These are phyloP conservation scores for Cladosporium phlei DNA, from an alignment of 2,329 filamentous ascomycete genomes.

Conservation along the genomic window DNA sequence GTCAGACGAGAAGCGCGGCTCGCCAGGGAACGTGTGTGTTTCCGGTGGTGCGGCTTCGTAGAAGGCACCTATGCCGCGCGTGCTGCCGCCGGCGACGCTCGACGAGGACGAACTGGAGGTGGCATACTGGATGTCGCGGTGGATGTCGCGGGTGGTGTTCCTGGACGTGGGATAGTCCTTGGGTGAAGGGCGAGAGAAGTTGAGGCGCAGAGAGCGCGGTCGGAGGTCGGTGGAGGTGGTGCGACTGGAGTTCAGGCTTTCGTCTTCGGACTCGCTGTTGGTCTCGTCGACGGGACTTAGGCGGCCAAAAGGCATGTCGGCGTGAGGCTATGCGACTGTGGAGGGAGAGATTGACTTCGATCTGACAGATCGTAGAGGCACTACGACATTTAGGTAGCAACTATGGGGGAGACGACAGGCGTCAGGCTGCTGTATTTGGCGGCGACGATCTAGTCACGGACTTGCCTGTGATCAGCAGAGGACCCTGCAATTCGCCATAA, in stretches of 20 bases:
- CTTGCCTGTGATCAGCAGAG: too few species aligned
- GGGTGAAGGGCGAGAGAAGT: constrained; percentile 25
- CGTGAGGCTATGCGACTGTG: background rate
- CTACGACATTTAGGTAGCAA: too few species aligned
- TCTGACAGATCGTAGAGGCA: too few species aligned
- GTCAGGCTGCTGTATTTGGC: too few species aligned
- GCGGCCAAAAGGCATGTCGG: constrained; percentile 13
- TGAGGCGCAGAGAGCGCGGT: constrained; percentile 20
- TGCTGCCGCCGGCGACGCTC: constrained; percentile 2
- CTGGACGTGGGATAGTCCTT: constrained; percentile 7
- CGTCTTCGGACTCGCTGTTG: constrained; percentile 11
- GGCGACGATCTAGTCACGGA: too few species aligned
- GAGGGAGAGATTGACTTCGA: too few species aligned
- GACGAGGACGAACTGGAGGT: constrained; percentile 9
- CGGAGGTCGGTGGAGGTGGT: constrained; percentile 15
- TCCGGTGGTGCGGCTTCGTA: background rate
- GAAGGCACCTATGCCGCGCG: constrained; percentile 1
- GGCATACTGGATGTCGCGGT: constrained; percentile 3
- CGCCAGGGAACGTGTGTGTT: background rate
- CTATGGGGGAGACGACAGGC: too few species aligned
- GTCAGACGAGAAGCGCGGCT: constrained; percentile 8
- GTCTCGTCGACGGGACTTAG: constrained; percentile 10
- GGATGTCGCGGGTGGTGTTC: constrained; percentile 4
- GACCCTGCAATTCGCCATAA: too few species aligned
- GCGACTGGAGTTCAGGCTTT: constrained; percentile 5